Conservation (phyloP, 148 eudicot genomes). For the Agrostemma githago region DNA sequence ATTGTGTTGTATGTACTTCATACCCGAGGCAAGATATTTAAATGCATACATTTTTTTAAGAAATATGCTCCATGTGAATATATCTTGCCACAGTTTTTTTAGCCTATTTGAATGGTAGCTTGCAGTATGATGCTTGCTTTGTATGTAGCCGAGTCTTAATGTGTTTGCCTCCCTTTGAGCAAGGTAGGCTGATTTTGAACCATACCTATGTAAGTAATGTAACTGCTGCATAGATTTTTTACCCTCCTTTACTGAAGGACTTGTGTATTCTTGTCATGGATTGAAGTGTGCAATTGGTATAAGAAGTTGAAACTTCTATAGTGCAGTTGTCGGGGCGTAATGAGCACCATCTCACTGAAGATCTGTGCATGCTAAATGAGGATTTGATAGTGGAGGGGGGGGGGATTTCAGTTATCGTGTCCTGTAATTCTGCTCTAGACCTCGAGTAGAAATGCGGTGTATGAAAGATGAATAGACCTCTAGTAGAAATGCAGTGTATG, state of each 20-base stretch:
- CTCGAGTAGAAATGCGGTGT: not conserved
- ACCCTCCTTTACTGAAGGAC: no score
- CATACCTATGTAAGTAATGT: not conserved
- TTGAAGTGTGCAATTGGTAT: no score
- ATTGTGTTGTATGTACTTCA: slow-evolving; percentile 30
- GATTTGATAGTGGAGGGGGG: no score
- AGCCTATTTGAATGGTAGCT: slow-evolving; percentile 18
- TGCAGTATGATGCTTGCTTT: slow-evolving; percentile 16
- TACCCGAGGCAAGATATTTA: slow-evolving; percentile 23
- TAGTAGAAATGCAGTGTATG: not conserved
- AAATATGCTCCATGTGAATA: slow-evolving; percentile 28
- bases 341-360: no score
- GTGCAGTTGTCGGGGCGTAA: no score
- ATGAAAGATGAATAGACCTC: not conserved
- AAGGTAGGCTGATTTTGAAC: not conserved
- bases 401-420: not conserved
- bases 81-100: slow-evolving; percentile 26
- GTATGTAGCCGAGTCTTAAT: slow-evolving; percentile 16
- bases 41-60: slow-evolving; percentile 24
- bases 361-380: no score
- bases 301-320: no score
- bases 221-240: no score
- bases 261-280: no score
- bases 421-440: not conserved
- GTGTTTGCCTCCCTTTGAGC: slow-evolving; percentile 3